phyloP scores from a whole-genome alignment of 257 asterid species.

The Solanum bulbocastanum region DNA sequence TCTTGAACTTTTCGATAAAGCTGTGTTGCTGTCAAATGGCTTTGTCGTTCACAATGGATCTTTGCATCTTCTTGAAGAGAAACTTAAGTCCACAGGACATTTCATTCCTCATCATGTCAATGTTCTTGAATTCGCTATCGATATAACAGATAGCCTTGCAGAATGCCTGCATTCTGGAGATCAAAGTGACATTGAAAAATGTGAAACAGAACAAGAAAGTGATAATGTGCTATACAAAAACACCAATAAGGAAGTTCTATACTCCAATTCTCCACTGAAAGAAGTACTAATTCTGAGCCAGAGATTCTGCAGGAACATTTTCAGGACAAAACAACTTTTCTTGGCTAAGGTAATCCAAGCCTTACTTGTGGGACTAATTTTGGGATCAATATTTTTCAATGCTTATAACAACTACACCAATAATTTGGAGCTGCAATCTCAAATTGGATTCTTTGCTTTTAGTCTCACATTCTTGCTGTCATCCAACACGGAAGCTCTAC shows the following conservation, averaged over 20 bases:
- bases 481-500: slow-evolving; percentile 82
- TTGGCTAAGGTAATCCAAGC: slow-evolving; percentile 50
- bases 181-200: slow-evolving; percentile 7
- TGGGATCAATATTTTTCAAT: slow-evolving; percentile 54
- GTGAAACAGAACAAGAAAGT: slow-evolving; percentile 6
- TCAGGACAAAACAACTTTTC: slow-evolving; percentile 56
- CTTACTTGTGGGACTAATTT: slow-evolving; percentile 42
- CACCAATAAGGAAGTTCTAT: slow-evolving; percentile 1
- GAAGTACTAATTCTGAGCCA: slow-evolving; percentile 48
- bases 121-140: slow-evolving; percentile 69
- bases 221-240: background rate
- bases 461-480: slow-evolving; percentile 59
- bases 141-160: slow-evolving; percentile 26
- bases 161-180: slow-evolving; percentile 26
- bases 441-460: slow-evolving; percentile 73
- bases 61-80: slow-evolving; percentile 38
- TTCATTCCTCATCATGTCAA: slow-evolving; percentile 55
- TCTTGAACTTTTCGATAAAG: slow-evolving; percentile 53
- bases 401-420: slow-evolving; percentile 16
- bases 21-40: slow-evolving; percentile 45
- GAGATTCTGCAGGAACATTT: slow-evolving; percentile 49
- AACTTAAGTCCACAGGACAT: slow-evolving; percentile 33
- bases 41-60: slow-evolving; percentile 55
- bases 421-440: slow-evolving; percentile 34
- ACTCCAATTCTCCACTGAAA: slow-evolving; percentile 30